Base-by-base conservation (phyloP, 2,329 filamentous ascomycete genomes). In the Fusarium miscanthi region DNA sequence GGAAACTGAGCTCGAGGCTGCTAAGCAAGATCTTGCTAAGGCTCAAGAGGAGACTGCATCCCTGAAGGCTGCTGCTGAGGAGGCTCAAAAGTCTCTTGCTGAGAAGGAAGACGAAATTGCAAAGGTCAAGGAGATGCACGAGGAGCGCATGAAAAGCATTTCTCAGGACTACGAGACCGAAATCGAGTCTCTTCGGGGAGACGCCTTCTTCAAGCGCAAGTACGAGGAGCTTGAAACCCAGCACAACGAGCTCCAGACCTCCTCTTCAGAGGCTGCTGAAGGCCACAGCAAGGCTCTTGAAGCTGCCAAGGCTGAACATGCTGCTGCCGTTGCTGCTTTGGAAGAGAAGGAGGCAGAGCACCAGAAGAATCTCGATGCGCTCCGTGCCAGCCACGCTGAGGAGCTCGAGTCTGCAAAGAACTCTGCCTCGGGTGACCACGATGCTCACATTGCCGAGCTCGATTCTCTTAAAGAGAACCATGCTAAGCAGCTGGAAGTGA, bases 161-260 rank as follows among this genome's bases (percentile, higher is more conserved):
- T 89, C 88, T 3, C 83, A 87, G 70, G 89, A 91, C 72, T 90
- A 90, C 72, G 87, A 91, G 77, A 84, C 86, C n/a, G 89, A 91
- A 78, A 91, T 92, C 59, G 89, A 91, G 76, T 87, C 87, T 63
- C 85, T 91, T 21, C 86, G 87, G 63, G 89, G 88, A 27, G 89
- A 91, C 69, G 89, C 89, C 19, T 88, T 88, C 78, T 90, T 90
- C 81, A 90, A 90, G 82, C 87, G 87, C 72, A 89, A 90, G 79
- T 91, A 88, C 68, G 85, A 90, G 65, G 87, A 89, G 41, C 84
- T 92, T 10, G 88, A 91, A 77, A 79, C 79, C 9, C 86, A 90
- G 78, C 87, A 91, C 78, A 83, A 83, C 16, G 87, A 89, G 72
- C 82, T 88, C 49, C 79, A 82, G 68, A 71, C 80, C 16, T 78